Evolutionary conservation across 73 alveolate species (phyloP).

Genomic region (Paramecium biaurelia): DNA sequence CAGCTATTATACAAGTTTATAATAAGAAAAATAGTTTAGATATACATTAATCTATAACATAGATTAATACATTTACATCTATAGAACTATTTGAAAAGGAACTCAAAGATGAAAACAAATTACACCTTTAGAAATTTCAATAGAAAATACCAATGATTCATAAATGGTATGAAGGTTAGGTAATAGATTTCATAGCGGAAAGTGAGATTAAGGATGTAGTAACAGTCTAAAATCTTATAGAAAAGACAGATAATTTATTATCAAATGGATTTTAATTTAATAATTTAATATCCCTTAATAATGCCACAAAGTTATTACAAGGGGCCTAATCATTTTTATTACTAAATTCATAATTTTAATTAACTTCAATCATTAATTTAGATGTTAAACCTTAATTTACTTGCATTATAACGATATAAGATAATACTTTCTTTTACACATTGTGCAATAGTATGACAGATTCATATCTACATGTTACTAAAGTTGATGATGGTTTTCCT

Average conservation of each 20-base stretch:
- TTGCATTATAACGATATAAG: background rate
- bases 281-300: background rate
- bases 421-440: background rate
- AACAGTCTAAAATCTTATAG: background rate
- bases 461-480: background rate
- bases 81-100: background rate
- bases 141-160: background rate
- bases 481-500: background rate
- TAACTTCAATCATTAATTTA: background rate
- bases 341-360: background rate
- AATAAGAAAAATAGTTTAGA: background rate
- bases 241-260: background rate
- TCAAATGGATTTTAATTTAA: background rate
- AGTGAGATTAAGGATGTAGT: background rate
- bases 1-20: background rate
- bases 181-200: background rate
- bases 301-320: background rate
- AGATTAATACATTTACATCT: background rate
- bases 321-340: background rate
- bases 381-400: background rate
- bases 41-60: background rate
- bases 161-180: background rate
- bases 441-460: background rate
- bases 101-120: background rate
- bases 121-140: background rate